Evolutionary conservation across 2,329 filamentous ascomycete species (phyloP), one percentile per base, ranked within the genome.

Genomic region (Botrytis sinoallii): DNA sequence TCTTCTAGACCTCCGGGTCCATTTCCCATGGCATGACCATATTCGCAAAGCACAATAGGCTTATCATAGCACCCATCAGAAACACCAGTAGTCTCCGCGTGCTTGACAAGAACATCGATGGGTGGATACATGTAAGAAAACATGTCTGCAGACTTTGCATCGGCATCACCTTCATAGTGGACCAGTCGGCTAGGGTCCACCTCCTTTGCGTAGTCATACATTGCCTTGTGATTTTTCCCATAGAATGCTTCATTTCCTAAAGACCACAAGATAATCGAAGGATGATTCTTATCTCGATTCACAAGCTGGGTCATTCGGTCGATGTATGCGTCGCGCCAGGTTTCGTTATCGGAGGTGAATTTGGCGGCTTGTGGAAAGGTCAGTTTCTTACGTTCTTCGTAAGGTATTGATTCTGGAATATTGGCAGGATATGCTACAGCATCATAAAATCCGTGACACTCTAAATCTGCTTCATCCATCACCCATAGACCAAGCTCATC

Each of bases 211-310:
- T 84, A 88, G 5, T 87, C 81, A 77, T 90, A 90, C 91, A 93
- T 93, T 48, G 87, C 88, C 64, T 84, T 85, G 78, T 91, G 89
- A 78, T 93, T 93, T 14, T 84, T 83, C 0, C 91, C 91, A 77
- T 92, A 93, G 79, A 92, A 93, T 0, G 91, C 88, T 79, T 93
- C 91, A 77, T 93, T 93, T 0, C 91, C 92, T 0, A 93, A 84
- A 65, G 89, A 91, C 92, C 92, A 93, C 60, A 93, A 87, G 67
- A 93, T 89, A 68, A 93, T 85, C n/a, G 86, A 90, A 0, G 91
- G 81, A 76, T 93, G 89, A 74, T 93, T 91, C 82, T 92, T 92
- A 80, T 93, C 91, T 25, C 92, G 85, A 77, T 90, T 86, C 0
- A 93, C 85, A 72, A 93, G 82, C 72, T 91, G 88, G 46, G 84